Percentiles rank a stretch among this genome's conserved stretches.
Conservation (phyloP, 2,329 filamentous ascomycete species). For the Seiridium cupressi region DNA sequence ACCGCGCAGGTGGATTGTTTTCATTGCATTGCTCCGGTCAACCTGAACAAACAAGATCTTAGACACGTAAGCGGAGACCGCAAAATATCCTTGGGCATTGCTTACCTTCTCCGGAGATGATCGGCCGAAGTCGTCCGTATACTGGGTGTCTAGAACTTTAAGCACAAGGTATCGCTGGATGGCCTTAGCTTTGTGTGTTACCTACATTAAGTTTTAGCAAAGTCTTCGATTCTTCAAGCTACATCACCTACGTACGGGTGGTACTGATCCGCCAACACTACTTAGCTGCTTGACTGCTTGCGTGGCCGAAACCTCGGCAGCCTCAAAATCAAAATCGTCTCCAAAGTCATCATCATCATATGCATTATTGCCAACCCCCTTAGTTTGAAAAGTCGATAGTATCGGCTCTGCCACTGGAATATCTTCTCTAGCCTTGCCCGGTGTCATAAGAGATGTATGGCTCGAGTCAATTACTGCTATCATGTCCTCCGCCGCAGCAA, state of each 20-base stretch:
- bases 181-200: slow-evolving; percentile 63
- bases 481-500: slow-evolving; percentile 45
- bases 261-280: slow-evolving; percentile 24
- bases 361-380: slow-evolving; percentile 39
- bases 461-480: slow-evolving; percentile 33
- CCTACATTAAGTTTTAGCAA: slow-evolving; percentile 47
- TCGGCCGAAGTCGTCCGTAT: slow-evolving; percentile 60
- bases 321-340: slow-evolving; percentile 71
- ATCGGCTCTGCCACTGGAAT: not conserved
- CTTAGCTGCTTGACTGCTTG: slow-evolving; percentile 49
- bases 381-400: slow-evolving; percentile 14
- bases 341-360: slow-evolving; percentile 76
- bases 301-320: slow-evolving; percentile 70
- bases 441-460: slow-evolving; percentile 11
- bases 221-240: slow-evolving; percentile 16
- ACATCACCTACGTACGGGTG: slow-evolving; percentile 52
- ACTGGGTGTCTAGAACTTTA: slow-evolving; percentile 68
- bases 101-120: slow-evolving; percentile 69
- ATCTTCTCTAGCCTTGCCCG: slow-evolving; percentile 8
- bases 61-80: not conserved
- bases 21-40: slow-evolving; percentile 65
- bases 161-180: slow-evolving; percentile 87
- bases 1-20: slow-evolving; percentile 73
- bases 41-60: slow-evolving; percentile 81
- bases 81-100: slow-evolving; percentile 11